These are phyloP conservation scores for Tarenaya hassleriana DNA, from an alignment of 345 rosid genomes.

Conservation along the genomic window DNA sequence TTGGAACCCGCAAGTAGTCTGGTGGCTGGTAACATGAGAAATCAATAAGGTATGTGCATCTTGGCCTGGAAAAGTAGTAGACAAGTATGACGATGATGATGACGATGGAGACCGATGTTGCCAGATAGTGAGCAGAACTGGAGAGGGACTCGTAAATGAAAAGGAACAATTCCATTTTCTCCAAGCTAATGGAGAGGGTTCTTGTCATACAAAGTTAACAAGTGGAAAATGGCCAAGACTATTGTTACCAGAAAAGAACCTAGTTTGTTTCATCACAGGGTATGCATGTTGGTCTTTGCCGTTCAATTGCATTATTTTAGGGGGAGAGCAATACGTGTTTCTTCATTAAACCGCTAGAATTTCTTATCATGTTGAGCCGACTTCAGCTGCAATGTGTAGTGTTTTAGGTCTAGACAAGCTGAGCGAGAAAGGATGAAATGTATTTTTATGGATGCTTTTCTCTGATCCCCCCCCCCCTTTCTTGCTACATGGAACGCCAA, in stretches of 20 bases:
- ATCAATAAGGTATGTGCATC: conserved; percentile 47
- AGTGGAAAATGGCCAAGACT: conserved; percentile 8
- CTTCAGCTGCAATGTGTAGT: neutral
- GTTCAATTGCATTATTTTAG: conserved; percentile 17
- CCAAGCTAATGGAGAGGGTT: conserved; percentile 11
- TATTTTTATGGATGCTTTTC: no score
- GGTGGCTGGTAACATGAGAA: conserved; percentile 48
- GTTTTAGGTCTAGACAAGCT: no score
- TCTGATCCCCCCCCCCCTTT: no score
- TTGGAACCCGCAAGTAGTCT: conserved; percentile 33
- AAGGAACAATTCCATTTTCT: conserved; percentile 16
- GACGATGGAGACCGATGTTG: conserved; percentile 17
- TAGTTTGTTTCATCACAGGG: conserved; percentile 24
- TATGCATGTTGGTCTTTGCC: conserved; percentile 28
- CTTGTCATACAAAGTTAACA: conserved; percentile 12
- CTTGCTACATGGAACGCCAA: no score
- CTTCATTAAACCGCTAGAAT: no score
- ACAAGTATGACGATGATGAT: conserved; percentile 18
- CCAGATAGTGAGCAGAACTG: conserved; percentile 16
- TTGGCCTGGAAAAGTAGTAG: conserved; percentile 26
- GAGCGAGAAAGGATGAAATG: no score
- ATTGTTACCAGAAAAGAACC: conserved; percentile 17
- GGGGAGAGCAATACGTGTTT: conserved; percentile 19
- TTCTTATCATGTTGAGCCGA: conserved; percentile 14
- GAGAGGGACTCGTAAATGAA: conserved; percentile 12